phyloP scores from a whole-genome alignment of 225 moss, liverwort and hornwort species.

The Pseudoscleropodium purum region DNA sequence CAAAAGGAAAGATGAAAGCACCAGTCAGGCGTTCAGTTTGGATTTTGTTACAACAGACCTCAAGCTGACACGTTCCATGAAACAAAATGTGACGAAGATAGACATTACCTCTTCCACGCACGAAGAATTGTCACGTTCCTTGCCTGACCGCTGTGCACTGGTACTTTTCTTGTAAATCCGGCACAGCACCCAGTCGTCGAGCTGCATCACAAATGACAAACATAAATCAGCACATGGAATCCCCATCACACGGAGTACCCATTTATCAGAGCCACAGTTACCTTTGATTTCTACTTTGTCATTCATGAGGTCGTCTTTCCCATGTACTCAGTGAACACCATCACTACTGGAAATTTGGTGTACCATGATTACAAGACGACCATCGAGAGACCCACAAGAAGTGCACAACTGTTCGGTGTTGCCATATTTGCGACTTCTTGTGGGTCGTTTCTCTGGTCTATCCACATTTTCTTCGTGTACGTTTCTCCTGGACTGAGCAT shows the following conservation, averaged over 20 bases:
- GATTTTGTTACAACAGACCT: not conserved
- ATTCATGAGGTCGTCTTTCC: not conserved
- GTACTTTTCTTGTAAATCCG: conserved; percentile 91
- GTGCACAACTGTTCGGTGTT: not conserved
- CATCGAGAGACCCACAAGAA: not conserved
- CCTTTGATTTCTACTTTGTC: not conserved
- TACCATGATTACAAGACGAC: not conserved
- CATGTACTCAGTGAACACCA: not conserved
- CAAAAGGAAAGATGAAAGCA: not conserved
- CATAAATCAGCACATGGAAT: not conserved
- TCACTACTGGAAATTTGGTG: not conserved
- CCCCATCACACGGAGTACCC: not conserved
- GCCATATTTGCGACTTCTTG: not conserved
- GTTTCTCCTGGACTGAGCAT: not conserved
- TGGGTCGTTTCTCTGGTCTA: not conserved
- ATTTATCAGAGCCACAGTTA: not conserved
- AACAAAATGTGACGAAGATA: not conserved
- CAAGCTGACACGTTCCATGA: not conserved
- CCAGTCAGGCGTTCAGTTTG: not conserved
- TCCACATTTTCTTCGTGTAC: not conserved
- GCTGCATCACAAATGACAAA: conserved; percentile 25
- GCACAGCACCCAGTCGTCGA: conserved; percentile 97
- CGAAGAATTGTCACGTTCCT: conserved; percentile 63
- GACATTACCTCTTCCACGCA: conserved; percentile 72
- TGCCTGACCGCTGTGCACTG: conserved; percentile 69